Evolutionary conservation across 164 flowering plant genomes (phyloP).

Genomic region (Magnolia sinica): DNA sequence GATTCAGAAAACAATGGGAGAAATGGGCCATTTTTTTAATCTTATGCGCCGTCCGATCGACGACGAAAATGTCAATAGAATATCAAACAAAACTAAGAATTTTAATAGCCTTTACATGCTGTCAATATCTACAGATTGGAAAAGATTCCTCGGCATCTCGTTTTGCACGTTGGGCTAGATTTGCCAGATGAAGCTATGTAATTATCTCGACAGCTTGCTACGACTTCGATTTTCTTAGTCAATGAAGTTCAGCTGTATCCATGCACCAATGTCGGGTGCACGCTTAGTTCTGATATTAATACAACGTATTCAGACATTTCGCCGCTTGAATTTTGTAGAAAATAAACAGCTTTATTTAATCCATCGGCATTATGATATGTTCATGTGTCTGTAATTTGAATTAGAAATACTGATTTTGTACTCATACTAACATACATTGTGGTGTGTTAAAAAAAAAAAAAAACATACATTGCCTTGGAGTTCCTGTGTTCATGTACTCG

Average conservation of each 20-base stretch:
- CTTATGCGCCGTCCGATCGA: neutral
- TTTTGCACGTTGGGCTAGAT: neutral
- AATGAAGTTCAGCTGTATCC: neutral
- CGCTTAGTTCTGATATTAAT: too few species aligned
- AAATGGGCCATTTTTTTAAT: neutral
- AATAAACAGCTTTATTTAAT: too few species aligned
- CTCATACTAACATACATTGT: too few species aligned
- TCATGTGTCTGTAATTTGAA: too few species aligned
- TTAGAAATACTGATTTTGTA: too few species aligned
- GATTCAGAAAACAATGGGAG: conserved; percentile 5
- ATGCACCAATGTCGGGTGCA: too few species aligned
- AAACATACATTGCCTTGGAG: too few species aligned
- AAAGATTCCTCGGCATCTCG: neutral
- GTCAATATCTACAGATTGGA: neutral
- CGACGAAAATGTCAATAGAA: neutral
- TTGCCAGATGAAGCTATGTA: neutral
- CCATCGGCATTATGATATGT: too few species aligned
- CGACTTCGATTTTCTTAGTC: conserved; percentile 3
- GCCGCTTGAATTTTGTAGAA: too few species aligned
- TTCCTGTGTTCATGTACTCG: too few species aligned
- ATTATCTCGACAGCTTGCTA: neutral
- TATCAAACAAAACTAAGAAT: neutral
- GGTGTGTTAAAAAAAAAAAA: too few species aligned
- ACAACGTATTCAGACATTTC: too few species aligned
- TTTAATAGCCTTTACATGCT: neutral